These are phyloP conservation scores for Lipomyces orientalis DNA, from an alignment of 805 yeast genomes.

Conservation along the genomic window DNA sequence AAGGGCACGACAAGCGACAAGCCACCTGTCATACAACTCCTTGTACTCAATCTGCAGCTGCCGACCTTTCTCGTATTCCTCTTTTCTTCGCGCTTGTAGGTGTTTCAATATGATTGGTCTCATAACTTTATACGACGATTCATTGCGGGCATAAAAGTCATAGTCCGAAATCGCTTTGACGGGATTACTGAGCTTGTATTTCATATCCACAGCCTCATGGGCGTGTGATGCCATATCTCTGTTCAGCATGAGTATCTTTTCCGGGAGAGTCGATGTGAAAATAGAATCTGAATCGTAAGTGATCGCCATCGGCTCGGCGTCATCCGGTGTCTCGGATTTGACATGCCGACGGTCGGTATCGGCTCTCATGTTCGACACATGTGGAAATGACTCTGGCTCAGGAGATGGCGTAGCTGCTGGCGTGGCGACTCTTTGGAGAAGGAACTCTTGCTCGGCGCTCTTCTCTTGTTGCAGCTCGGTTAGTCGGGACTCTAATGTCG, in stretches of 20 bases:
- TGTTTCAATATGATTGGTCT: conserved; percentile 10
- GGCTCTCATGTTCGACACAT: not conserved
- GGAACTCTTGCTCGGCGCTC: conserved; percentile 8
- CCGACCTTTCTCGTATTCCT: conserved; percentile 19
- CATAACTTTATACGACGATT: not conserved
- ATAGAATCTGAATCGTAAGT: not conserved
- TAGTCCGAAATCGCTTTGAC: conserved; percentile 20
- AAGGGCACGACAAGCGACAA: conserved; percentile 15
- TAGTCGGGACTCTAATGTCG: conserved; percentile 16
- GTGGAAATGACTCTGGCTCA: not conserved
- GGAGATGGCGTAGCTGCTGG: conserved; percentile 24
- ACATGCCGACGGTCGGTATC: not conserved
- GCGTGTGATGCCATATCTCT: not conserved
- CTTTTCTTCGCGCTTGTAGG: conserved; percentile 10
- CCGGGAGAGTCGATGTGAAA: conserved; percentile 5
- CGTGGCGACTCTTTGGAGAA: conserved; percentile 12
- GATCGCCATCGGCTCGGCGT: not conserved
- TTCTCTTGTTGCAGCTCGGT: conserved; percentile 14
- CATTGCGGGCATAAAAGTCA: conserved; percentile 17
- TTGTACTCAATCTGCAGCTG: conserved; percentile 30
- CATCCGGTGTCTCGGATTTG: not conserved
- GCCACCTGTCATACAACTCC: conserved; percentile 23
- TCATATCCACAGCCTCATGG: conserved; percentile 1
- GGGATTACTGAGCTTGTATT: conserved; percentile 21
- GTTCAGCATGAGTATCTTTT: conserved; percentile 7